A percentile compares a stretch with the other conserved stretches of the same genome.
Evolutionary conservation across 2,329 filamentous ascomycete genomes (phyloP).

Genomic region (Lojkania enalia): DNA sequence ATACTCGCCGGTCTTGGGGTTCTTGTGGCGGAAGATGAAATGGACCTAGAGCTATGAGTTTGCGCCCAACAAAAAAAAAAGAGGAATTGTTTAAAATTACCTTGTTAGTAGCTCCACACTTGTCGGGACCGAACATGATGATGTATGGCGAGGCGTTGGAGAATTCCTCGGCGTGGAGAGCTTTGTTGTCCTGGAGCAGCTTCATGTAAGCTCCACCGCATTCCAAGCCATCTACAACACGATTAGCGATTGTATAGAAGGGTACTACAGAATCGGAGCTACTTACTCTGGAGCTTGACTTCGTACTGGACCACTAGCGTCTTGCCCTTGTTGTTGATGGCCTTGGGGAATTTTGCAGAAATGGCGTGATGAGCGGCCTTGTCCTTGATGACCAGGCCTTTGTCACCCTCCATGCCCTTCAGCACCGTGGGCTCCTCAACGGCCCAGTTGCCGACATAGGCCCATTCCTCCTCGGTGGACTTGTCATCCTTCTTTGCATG

Average conservation of each 20-base stretch:
- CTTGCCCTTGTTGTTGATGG: conserved; percentile 96
- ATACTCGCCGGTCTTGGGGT: conserved; percentile 99
- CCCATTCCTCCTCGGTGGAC: conserved; percentile 84
- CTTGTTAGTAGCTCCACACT: conserved; percentile 99
- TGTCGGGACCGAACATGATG: conserved; percentile 99
- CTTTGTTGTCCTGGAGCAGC: conserved; percentile 96
- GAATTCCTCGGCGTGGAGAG: conserved; percentile 96
- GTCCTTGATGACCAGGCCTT: conserved; percentile 98
- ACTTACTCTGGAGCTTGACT: conserved; percentile 96
- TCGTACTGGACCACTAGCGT: conserved; percentile 98
- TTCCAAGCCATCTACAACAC: conserved; percentile 76
- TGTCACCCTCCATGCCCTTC: conserved; percentile 93
- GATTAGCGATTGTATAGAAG: too few relatives aligned
- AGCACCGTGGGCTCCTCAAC: conserved; percentile 91
- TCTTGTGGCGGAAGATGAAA: conserved; percentile 99
- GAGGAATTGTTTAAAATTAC: conserved; percentile 50
- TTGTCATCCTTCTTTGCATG: conserved; percentile 93
- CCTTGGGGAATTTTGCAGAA: conserved; percentile 96
- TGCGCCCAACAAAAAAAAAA: too few relatives aligned
- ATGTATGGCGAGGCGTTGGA: conserved; percentile 96
- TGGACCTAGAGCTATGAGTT: conserved; percentile 56
- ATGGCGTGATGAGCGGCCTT: conserved; percentile 97
- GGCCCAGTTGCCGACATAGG: conserved; percentile 93
- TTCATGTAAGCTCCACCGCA: conserved; percentile 99
- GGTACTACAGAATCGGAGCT: neutral